Evolutionary conservation across 768 basidiomycete species (phyloP).

Genomic region (Floccularia luteovirens): DNA sequence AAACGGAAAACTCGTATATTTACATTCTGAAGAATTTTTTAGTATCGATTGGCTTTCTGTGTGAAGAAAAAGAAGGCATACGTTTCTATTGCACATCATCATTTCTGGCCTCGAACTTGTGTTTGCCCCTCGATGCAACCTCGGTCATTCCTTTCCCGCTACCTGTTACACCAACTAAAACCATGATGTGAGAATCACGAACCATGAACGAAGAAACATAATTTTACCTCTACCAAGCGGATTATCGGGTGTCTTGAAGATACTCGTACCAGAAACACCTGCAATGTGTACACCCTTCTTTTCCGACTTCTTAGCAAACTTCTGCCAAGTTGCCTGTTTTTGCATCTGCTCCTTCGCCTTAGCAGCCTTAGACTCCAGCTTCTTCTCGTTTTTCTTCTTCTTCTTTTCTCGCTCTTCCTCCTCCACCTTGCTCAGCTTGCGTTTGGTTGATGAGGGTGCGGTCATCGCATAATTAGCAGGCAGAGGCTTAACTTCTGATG

Average conservation of each 20-base stretch:
- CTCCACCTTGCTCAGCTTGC: slow-evolving; percentile 72
- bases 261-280: slow-evolving; percentile 81
- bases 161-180: slow-evolving; percentile 81
- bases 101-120: slow-evolving; percentile 57
- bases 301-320: slow-evolving; percentile 91
- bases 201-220: slow-evolving; percentile 10
- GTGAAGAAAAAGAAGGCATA: slow-evolving; percentile 2
- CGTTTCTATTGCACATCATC: slow-evolving; percentile 31
- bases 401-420: slow-evolving; percentile 85
- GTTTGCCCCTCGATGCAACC: slow-evolving; percentile 57
- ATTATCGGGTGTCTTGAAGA: slow-evolving; percentile 93
- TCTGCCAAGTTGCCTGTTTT: slow-evolving; percentile 88
- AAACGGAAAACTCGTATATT: background rate
- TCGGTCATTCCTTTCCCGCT: slow-evolving; percentile 89
- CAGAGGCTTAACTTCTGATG: slow-evolving; percentile 60
- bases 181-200: slow-evolving; percentile 10
- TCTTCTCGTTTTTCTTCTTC: slow-evolving; percentile 96
- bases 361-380: slow-evolving; percentile 71
- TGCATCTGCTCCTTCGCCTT: slow-evolving; percentile 84
- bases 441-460: slow-evolving; percentile 50
- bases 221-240: slow-evolving; percentile 73
- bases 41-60: background rate
- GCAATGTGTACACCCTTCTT: slow-evolving; percentile 91
- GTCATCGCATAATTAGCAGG: slow-evolving; percentile 47
- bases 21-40: background rate